Base-by-base conservation (phyloP, 129 eudicot genomes). In the Pulicaria dysenterica region DNA sequence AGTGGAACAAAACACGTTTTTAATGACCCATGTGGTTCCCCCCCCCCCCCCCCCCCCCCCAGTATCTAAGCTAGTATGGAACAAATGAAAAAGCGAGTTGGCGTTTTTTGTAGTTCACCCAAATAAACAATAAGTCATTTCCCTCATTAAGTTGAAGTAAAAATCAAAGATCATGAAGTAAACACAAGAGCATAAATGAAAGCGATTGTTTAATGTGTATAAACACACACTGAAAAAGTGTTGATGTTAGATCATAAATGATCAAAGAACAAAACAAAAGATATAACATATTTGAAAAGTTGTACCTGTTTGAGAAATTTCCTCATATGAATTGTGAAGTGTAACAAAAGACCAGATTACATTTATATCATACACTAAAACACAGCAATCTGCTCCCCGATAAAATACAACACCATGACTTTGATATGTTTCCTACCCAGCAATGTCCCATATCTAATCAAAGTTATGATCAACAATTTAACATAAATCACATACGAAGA, bases 371-470 rank as follows among this genome's bases (percentile, higher is more conserved):
- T 54, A 56, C 36, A 54, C 66, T 19, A 70, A 65, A n/a, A 70
- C 65, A 42, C 55, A 70, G 24, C 65, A 70, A 70, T 70, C 66
- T 19, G 64, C 75, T 7, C 75, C 75, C 6, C 44, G 64, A 65
- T 70, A 70, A 42, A 70, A 70, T 3, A 65, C 75, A 17, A 70
- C 75, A 12, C 65, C 75, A 19, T 55, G 75, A 42, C 75, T 70
- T 40, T 70, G 65, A 41, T 55, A 70, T n/a, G 65, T 70, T 54
- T 70, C 75, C 24, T 70, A 54, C 43, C 75, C 75, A 5, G 75
- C 75, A 1, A 65, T 70, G 42, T 70, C 75, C 75, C 75, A 70
- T 12, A 70, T 70, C 65, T 70, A 65, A 48, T 59, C n/a, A 63
- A 63, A 13, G 7, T 9, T 48, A 66, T 37, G 58, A 42, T 37